Evolutionary conservation across 257 asterid species (phyloP).

Genomic region (Lantana camara): DNA sequence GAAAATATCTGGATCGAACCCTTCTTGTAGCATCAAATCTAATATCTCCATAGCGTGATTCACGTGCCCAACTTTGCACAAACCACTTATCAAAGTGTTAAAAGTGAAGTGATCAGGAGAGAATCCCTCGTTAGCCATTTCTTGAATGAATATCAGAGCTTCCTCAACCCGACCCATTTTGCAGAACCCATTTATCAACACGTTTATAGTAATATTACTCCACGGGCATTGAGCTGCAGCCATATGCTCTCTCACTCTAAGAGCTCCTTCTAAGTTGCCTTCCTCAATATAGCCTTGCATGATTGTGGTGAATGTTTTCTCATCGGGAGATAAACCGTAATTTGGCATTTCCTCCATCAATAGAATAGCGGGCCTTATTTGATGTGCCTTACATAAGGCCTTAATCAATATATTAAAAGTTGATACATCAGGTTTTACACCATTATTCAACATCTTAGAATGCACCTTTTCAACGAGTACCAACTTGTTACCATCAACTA

Average conservation of each 20-base stretch:
- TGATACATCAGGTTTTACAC: slow-evolving; percentile 71
- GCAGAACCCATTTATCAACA: slow-evolving; percentile 82
- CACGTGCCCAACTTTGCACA: slow-evolving; percentile 80
- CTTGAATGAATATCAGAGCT: slow-evolving; percentile 68
- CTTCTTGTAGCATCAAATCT: slow-evolving; percentile 83
- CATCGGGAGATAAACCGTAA: slow-evolving; percentile 73
- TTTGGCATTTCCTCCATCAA: slow-evolving; percentile 92
- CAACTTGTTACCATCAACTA: slow-evolving; percentile 82
- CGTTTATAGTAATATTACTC: slow-evolving; percentile 66
- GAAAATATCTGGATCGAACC: slow-evolving; percentile 76
- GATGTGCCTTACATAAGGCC: slow-evolving; percentile 89
- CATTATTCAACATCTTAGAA: slow-evolving; percentile 58
- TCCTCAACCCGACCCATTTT: slow-evolving; percentile 70
- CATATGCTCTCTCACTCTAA: slow-evolving; percentile 86
- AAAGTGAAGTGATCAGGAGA: slow-evolving; percentile 73
- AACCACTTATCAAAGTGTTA: slow-evolving; percentile 77
- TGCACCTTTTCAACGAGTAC: slow-evolving; percentile 76
- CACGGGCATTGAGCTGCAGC: slow-evolving; percentile 56
- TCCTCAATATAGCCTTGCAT: slow-evolving; percentile 90
- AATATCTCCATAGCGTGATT: slow-evolving; percentile 74
- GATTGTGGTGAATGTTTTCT: slow-evolving; percentile 81
- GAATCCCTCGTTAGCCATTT: slow-evolving; percentile 68
- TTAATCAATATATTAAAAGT: slow-evolving; percentile 85
- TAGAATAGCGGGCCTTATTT: slow-evolving; percentile 87
- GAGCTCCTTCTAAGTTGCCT: slow-evolving; percentile 77